Conservation (phyloP, 495 filamentous ascomycete species). For the Podospora pseudopauciseta region DNA sequence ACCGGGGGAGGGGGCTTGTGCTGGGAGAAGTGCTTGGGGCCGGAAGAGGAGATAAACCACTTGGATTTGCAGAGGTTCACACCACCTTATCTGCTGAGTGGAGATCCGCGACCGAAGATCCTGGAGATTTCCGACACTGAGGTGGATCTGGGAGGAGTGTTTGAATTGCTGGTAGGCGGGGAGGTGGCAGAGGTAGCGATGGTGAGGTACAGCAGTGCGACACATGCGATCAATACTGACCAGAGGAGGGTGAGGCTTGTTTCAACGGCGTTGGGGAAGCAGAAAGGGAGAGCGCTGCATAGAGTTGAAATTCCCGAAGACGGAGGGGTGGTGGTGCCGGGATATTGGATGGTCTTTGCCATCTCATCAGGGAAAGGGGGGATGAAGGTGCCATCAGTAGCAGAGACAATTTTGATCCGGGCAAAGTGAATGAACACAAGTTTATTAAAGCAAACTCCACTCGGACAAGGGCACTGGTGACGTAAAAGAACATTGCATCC, state of each 20-base stretch:
- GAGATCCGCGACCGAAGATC: background rate
- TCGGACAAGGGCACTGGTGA: too few species aligned
- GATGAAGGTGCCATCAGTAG: background rate
- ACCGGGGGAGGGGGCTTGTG: conserved; percentile 57
- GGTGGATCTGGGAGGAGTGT: background rate
- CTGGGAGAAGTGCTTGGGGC: conserved; percentile 38
- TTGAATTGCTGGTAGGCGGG: conserved; percentile 19
- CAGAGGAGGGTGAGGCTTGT: background rate
- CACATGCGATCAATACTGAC: background rate
- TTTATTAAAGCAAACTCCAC: background rate
- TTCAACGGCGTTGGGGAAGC: too few species aligned
- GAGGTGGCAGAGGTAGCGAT: conserved; percentile 48
- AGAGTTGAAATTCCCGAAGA: background rate
- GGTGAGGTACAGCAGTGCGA: conserved; percentile 19
- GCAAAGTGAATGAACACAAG: background rate
- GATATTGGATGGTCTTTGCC: background rate
- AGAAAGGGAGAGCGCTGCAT: background rate
- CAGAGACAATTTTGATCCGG: background rate
- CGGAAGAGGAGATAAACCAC: conserved; percentile 43
- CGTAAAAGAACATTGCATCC: too few species aligned
- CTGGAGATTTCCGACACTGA: background rate
- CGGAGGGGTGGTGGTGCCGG: background rate
- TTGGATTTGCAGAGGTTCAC: conserved; percentile 52
- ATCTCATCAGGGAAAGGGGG: background rate
- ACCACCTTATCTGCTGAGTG: background rate